These are phyloP conservation scores for Yamadazyma atmosphaerica DNA, from an alignment of 1,139 yeast species.

Conservation along the genomic window DNA sequence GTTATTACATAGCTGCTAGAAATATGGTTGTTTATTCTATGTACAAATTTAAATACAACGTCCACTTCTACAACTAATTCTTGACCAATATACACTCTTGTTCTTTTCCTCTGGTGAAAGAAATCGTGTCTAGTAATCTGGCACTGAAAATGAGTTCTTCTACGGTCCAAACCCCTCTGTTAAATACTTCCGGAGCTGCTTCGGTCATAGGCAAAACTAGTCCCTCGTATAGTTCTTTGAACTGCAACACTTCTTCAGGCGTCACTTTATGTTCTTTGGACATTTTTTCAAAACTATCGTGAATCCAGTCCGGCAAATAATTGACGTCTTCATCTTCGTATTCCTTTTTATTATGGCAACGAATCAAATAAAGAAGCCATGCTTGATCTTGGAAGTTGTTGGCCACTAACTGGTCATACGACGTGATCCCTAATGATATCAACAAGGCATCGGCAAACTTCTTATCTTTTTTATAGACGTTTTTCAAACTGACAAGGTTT, in stretches of 20 bases:
- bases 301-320: conserved; percentile 55
- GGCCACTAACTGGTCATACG: conserved; percentile 51
- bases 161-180: conserved; percentile 63
- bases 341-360: conserved; percentile 51
- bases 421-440: conserved; percentile 55
- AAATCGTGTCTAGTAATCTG: conserved; percentile 55
- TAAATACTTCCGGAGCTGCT: conserved; percentile 63
- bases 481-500: conserved; percentile 50
- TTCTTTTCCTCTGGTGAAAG: conserved; percentile 59
- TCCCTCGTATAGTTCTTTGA: conserved; percentile 52
- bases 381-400: conserved; percentile 57
- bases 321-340: conserved; percentile 34
- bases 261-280: conserved; percentile 29
- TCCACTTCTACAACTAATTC: no score
- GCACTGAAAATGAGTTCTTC: conserved; percentile 61
- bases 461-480: conserved; percentile 54
- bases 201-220: conserved; percentile 53
- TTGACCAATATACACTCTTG: conserved; percentile 61
- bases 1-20: background rate
- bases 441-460: conserved; percentile 56
- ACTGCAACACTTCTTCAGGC: conserved; percentile 55
- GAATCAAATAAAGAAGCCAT: conserved; percentile 61
- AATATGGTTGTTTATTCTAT: background rate
- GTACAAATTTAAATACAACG: background rate
- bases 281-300: conserved; percentile 42